Percentiles rank a stretch among this genome's conserved stretches.
Evolutionary conservation across 192 early-diverging fungal genomes (phyloP).

Genomic region (Entomortierella lignicola): DNA sequence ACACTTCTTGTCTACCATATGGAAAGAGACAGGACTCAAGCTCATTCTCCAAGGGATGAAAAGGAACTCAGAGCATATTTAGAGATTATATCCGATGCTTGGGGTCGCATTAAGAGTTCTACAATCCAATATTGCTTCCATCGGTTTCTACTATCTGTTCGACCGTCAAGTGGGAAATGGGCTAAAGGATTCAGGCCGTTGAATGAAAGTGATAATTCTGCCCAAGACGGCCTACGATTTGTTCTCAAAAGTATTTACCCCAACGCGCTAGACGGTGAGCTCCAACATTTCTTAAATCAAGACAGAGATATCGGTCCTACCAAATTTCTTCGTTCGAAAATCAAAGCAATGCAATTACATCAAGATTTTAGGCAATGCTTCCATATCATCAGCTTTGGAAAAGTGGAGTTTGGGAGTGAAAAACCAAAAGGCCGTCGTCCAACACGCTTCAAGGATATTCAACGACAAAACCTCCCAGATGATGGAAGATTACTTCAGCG

Average conservation of each 20-base stretch:
- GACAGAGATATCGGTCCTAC: background rate
- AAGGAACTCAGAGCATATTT: background rate
- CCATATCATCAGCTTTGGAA: background rate
- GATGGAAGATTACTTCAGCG: background rate
- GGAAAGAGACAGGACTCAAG: background rate
- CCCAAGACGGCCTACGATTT: background rate
- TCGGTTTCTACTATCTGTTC: background rate
- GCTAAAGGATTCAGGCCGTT: background rate
- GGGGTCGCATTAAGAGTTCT: background rate
- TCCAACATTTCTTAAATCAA: background rate
- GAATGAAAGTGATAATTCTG: background rate
- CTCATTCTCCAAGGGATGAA: background rate
- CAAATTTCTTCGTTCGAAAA: background rate
- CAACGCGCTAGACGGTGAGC: background rate
- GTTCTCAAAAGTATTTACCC: background rate
- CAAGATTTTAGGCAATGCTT: background rate
- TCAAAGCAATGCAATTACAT: background rate
- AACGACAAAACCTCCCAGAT: background rate
- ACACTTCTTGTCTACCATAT: background rate
- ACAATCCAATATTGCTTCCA: background rate
- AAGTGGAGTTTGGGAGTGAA: background rate
- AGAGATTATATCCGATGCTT: background rate
- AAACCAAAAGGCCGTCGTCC: background rate
- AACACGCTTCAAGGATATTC: background rate
- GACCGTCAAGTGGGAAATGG: background rate